Conservation (phyloP, 2,329 filamentous ascomycete genomes). For the Diaporthe ampelina region DNA sequence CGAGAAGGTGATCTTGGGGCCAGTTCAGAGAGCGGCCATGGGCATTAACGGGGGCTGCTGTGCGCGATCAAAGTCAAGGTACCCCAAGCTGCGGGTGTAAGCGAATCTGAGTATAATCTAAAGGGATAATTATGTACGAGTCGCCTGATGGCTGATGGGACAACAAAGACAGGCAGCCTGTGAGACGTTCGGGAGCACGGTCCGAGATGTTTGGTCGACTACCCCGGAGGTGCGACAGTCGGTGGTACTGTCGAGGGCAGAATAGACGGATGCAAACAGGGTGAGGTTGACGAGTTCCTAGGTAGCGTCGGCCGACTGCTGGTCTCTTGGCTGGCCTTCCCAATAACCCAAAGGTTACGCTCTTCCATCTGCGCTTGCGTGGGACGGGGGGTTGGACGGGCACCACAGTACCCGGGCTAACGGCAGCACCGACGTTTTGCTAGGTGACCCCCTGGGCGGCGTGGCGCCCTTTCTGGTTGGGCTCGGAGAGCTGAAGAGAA, state of each 20-base stretch:
- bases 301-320: constrained; percentile 10
- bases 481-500: constrained; percentile 8
- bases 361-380: not conserved
- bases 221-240: constrained; percentile 30
- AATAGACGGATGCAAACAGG: not conserved
- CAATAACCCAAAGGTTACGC: not conserved
- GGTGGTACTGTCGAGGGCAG: constrained; percentile 13
- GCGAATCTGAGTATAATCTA: constrained; percentile 34
- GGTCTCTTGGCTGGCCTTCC: not conserved
- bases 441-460: constrained; percentile 23
- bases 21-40: constrained; percentile 40
- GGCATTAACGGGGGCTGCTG: constrained; percentile 25
- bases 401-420: constrained; percentile 16
- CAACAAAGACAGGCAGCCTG: constrained; percentile 11
- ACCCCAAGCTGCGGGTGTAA: constrained; percentile 31
- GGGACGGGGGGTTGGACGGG: not conserved
- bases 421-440: constrained; percentile 33
- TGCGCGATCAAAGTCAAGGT: constrained; percentile 25
- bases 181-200: constrained; percentile 18
- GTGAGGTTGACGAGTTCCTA: constrained; percentile 20
- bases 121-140: constrained; percentile 32
- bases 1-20: constrained; percentile 20
- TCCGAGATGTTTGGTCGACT: constrained; percentile 31
- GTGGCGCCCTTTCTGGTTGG: constrained; percentile 24
- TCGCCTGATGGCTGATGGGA: not conserved